phyloP scores from a whole-genome alignment of 2,329 filamentous ascomycete species.

The Talaromyces sp. region DNA sequence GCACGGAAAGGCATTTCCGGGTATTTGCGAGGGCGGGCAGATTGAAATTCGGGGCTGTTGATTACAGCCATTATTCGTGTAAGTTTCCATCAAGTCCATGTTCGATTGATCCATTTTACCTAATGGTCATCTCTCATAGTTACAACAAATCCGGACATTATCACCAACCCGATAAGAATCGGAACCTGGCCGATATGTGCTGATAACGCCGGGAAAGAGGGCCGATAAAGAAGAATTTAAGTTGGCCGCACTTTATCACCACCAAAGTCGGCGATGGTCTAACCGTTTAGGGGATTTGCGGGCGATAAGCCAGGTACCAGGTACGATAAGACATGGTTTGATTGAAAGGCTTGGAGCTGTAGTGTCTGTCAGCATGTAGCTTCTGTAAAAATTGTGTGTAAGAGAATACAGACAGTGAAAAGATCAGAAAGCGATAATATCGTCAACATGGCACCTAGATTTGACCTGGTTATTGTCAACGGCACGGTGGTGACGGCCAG shows the following conservation, averaged over 20 bases:
- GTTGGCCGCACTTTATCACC: neutral
- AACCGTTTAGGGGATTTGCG: neutral
- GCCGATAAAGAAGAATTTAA: neutral
- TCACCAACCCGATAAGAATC: neutral
- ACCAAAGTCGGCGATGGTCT: neutral
- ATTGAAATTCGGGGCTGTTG: constrained; percentile 9
- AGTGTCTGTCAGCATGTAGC: neutral
- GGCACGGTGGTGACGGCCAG: neutral
- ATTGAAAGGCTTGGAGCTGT: neutral
- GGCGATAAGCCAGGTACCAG: neutral
- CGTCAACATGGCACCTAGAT: neutral
- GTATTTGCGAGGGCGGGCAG: constrained; percentile 1
- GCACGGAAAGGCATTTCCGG: constrained; percentile 12
- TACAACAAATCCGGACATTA: neutral
- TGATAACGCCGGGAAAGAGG: neutral
- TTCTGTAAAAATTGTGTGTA: neutral
- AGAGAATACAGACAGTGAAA: neutral
- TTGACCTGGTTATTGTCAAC: neutral
- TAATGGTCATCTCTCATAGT: neutral
- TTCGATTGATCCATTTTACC: neutral
- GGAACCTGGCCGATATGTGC: neutral
- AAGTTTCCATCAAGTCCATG: too few species aligned
- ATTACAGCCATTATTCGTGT: constrained; percentile 15
- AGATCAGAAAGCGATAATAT: neutral
- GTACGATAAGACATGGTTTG: neutral